Evolutionary conservation across 495 filamentous ascomycete species (phyloP).

Genomic region (Neurospora sp.): DNA sequence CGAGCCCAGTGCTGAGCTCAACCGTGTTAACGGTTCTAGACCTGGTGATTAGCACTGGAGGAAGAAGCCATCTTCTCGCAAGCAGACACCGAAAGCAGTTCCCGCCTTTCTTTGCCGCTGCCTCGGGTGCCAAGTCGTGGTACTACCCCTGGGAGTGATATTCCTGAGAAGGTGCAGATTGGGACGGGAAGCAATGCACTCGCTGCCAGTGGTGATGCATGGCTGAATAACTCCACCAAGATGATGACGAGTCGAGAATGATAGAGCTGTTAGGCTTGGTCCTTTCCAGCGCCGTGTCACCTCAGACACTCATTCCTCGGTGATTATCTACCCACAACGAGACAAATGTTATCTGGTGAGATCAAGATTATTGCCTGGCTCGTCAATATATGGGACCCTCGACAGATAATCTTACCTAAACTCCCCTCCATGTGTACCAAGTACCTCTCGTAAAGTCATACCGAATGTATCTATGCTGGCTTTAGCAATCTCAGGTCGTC

Average conservation of each 20-base stretch:
- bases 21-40: background rate
- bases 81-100: background rate
- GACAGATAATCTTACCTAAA: background rate
- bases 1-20: background rate
- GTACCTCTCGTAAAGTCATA: background rate
- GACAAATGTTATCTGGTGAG: background rate
- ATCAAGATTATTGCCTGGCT: background rate
- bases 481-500: background rate
- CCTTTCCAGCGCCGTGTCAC: background rate
- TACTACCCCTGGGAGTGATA: background rate
- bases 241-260: background rate
- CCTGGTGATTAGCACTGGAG: background rate
- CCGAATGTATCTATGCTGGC: background rate
- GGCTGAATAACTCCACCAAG: background rate
- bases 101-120: background rate
- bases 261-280: background rate
- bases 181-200: background rate
- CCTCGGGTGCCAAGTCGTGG: background rate
- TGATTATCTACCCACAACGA: background rate
- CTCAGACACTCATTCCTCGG: background rate
- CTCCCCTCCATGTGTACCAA: background rate
- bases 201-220: background rate
- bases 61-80: background rate
- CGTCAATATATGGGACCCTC: background rate
- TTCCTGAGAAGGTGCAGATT: background rate